These are phyloP conservation scores for Tolypocladium tundrense DNA, from an alignment of 2,329 filamentous ascomycete species.

Conservation along the genomic window DNA sequence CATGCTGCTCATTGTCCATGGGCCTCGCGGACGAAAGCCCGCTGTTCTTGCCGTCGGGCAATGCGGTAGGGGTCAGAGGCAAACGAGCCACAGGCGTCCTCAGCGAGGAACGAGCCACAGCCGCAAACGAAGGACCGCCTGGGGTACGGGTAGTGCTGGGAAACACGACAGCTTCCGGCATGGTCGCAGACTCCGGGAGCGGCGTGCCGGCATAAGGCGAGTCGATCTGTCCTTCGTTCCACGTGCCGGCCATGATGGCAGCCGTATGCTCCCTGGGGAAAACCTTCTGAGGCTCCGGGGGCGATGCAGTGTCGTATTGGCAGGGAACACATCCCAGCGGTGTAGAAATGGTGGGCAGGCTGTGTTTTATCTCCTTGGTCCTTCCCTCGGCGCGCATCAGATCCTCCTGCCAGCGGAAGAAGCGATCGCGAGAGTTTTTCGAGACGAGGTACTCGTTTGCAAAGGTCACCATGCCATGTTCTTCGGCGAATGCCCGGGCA, in stretches of 20 bases:
- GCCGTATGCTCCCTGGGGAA: conserved; percentile 37
- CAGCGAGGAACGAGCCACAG: conserved; percentile 1
- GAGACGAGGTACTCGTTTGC: conserved; percentile 72
- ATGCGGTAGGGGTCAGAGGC: neutral
- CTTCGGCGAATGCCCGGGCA: conserved; percentile 74
- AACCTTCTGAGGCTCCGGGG: conserved; percentile 13
- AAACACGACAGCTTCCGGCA: conserved; percentile 9
- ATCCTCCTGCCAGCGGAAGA: conserved; percentile 67
- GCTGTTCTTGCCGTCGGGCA: neutral
- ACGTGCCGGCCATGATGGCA: conserved; percentile 45
- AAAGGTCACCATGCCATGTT: conserved; percentile 65
- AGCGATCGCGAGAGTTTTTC: conserved; percentile 67
- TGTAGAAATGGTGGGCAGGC: conserved; percentile 5
- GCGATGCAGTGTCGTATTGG: conserved; percentile 21
- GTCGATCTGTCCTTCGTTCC: conserved; percentile 54
- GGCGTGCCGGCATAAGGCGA: conserved; percentile 33
- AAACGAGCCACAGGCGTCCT: neutral
- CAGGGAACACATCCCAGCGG: conserved; percentile 13
- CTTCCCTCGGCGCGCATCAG: conserved; percentile 50
- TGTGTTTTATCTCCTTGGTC: conserved; percentile 15
- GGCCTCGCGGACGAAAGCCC: neutral
- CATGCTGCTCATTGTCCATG: neutral
- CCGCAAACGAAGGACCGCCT: neutral
- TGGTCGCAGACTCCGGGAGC: conserved; percentile 7
- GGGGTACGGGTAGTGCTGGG: conserved; percentile 1